These are phyloP conservation scores for Tylopilus sp. DNA, from an alignment of 1,284 basidiomycete genomes.

Conservation along the genomic window DNA sequence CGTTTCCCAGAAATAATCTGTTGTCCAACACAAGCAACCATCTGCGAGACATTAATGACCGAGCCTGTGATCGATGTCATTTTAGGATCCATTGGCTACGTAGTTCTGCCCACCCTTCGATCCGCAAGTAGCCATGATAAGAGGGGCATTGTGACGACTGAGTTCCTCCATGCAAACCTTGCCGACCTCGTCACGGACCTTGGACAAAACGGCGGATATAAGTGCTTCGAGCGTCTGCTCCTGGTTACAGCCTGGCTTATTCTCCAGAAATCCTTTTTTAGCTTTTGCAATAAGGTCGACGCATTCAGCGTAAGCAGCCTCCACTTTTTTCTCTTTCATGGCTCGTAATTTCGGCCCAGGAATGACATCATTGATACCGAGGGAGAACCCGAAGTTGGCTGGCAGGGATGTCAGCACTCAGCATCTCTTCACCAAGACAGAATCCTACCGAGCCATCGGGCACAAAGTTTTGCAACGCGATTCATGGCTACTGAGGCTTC, in stretches of 20 bases:
- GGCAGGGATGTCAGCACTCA: constrained; percentile 4
- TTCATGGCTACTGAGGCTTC: constrained; percentile 97
- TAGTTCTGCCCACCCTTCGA: constrained; percentile 73
- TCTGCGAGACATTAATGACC: constrained; percentile 99
- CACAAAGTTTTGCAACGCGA: constrained; percentile 91
- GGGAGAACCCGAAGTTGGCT: constrained; percentile 97
- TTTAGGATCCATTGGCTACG: background rate
- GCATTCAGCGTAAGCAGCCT: constrained; percentile 87
- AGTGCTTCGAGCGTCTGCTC: constrained; percentile 96
- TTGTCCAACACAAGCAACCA: constrained; percentile 99
- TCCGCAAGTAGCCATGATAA: constrained; percentile 99
- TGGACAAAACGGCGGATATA: constrained; percentile 91
- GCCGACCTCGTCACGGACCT: constrained; percentile 94
- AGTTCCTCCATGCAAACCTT: constrained; percentile 98
- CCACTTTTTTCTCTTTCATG: constrained; percentile 86
- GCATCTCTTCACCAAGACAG: background rate
- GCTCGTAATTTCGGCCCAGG: constrained; percentile 80
- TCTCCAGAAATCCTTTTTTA: constrained; percentile 90
- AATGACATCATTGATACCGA: constrained; percentile 99
- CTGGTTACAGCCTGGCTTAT: constrained; percentile 95
- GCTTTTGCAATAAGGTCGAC: constrained; percentile 85
- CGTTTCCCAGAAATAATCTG: constrained; percentile 98
- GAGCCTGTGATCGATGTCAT: constrained; percentile 59
- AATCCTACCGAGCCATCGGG: constrained; percentile 82
- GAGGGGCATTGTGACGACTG: constrained; percentile 92